phyloP scores from a whole-genome alignment of 164 flowering plant genomes.

The Hamamelis virginiana region DNA sequence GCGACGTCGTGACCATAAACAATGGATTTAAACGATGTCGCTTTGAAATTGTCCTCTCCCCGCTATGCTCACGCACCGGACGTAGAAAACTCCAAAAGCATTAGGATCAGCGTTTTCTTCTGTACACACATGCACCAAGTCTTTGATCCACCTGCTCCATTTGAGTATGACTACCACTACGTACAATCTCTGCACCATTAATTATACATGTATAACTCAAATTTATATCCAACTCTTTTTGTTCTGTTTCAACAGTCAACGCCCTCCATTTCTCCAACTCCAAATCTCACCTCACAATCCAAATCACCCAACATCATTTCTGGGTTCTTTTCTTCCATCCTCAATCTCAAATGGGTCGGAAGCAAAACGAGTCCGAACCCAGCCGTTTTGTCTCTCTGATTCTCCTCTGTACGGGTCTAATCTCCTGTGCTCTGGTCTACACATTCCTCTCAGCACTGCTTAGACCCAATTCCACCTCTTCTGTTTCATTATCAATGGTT shows the following conservation, averaged over 20 bases:
- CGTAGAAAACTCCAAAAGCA: no score
- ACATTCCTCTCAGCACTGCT: constrained; percentile 36
- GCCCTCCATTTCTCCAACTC: constrained; percentile 6
- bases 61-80: no score
- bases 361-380: constrained; percentile 39
- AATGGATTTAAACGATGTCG: no score
- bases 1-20: no score
- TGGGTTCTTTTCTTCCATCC: constrained; percentile 22
- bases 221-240: no score
- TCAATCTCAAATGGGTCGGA: constrained; percentile 54
- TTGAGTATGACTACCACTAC: neutral
- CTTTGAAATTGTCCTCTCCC: no score
- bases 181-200: neutral
- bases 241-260: constrained; percentile 18
- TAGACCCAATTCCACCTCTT: constrained; percentile 16
- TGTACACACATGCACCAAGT: no score
- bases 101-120: no score
- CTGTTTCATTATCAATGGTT: constrained; percentile 8
- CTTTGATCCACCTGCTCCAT: no score
- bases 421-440: constrained; percentile 53
- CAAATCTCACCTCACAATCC: neutral
- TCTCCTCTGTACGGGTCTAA: constrained; percentile 7
- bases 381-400: constrained; percentile 30
- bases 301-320: constrained; percentile 13
- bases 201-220: no score